These are phyloP conservation scores for Phytophthora litchii DNA, from an alignment of 352 stramenopile genomes.

Conservation along the genomic window DNA sequence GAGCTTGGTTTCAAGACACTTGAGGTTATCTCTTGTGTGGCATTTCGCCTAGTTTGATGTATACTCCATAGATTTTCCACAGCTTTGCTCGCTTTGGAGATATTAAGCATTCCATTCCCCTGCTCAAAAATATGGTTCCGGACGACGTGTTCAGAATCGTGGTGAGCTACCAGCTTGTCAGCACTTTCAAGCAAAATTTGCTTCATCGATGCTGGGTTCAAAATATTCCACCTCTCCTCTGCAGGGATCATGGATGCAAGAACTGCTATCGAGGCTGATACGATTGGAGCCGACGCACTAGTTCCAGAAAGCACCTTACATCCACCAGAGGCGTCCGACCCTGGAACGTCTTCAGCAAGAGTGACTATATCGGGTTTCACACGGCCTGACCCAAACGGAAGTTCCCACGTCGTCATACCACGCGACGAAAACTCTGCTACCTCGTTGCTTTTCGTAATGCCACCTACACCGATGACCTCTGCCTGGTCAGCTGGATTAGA, in stretches of 20 bases:
- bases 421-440: slow-evolving; percentile 83
- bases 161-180: slow-evolving; percentile 43
- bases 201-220: slow-evolving; percentile 77
- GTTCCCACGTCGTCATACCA: slow-evolving; percentile 88
- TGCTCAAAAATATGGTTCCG: slow-evolving; percentile 89
- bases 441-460: slow-evolving; percentile 55
- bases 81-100: slow-evolving; percentile 57
- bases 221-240: slow-evolving; percentile 53
- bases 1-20: slow-evolving; percentile 45
- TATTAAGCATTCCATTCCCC: slow-evolving; percentile 75
- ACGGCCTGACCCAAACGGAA: slow-evolving; percentile 79
- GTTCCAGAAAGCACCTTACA: slow-evolving; percentile 81
- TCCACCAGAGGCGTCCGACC: slow-evolving; percentile 50
- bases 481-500: slow-evolving; percentile 88
- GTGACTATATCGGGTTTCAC: slow-evolving; percentile 88
- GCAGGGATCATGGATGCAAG: slow-evolving; percentile 74
- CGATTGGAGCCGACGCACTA: slow-evolving; percentile 84
- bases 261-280: slow-evolving; percentile 76
- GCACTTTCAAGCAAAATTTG: slow-evolving; percentile 69
- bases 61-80: slow-evolving; percentile 48
- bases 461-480: slow-evolving; percentile 86
- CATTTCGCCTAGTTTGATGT: slow-evolving; percentile 32
- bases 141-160: slow-evolving; percentile 46
- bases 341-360: slow-evolving; percentile 68
- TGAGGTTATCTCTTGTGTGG: slow-evolving; percentile 9